Evolutionary conservation across 1,284 basidiomycete genomes (phyloP).

Genomic region (Lentinula novae-zelandiae): DNA sequence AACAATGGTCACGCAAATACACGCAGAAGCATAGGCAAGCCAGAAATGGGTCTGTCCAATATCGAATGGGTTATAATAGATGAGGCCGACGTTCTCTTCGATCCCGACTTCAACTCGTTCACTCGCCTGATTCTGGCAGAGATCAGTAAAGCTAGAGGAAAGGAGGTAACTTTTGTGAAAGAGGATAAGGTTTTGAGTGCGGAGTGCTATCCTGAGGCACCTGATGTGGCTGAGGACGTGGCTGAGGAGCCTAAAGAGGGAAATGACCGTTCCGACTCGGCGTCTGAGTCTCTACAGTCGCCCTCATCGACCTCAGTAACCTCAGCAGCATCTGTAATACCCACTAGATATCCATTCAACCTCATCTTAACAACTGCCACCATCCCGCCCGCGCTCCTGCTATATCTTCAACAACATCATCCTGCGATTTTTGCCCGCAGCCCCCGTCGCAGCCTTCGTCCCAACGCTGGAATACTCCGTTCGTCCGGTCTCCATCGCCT

Average conservation of each 20-base stretch:
- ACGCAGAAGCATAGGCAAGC: conserved; percentile 24
- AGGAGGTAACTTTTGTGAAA: conserved; percentile 31
- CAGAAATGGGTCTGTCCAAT: conserved; percentile 38
- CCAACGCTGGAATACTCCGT: conserved; percentile 38
- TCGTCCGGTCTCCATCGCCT: conserved; percentile 79
- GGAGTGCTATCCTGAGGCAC: neutral
- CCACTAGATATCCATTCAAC: conserved; percentile 57
- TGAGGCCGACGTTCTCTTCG: conserved; percentile 87
- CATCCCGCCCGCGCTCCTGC: conserved; percentile 72
- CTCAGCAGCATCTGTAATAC: conserved; percentile 4
- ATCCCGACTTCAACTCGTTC: conserved; percentile 74
- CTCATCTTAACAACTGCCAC: conserved; percentile 85
- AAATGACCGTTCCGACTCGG: neutral
- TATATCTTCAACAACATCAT: conserved; percentile 60
- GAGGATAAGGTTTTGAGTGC: neutral
- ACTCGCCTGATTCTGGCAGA: conserved; percentile 68
- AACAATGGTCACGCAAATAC: conserved; percentile 15
- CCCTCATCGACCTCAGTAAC: conserved; percentile 11
- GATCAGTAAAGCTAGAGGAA: conserved; percentile 60
- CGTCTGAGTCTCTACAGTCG: conserved; percentile 12
- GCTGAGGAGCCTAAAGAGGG: neutral
- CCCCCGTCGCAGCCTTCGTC: neutral
- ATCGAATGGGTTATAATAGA: conserved; percentile 87
- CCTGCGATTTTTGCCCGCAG: conserved; percentile 49
- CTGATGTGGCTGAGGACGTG: neutral